Evolutionary conservation across 2,329 filamentous ascomycete genomes (phyloP).

Genomic region (Tricladium varicosporioides): DNA sequence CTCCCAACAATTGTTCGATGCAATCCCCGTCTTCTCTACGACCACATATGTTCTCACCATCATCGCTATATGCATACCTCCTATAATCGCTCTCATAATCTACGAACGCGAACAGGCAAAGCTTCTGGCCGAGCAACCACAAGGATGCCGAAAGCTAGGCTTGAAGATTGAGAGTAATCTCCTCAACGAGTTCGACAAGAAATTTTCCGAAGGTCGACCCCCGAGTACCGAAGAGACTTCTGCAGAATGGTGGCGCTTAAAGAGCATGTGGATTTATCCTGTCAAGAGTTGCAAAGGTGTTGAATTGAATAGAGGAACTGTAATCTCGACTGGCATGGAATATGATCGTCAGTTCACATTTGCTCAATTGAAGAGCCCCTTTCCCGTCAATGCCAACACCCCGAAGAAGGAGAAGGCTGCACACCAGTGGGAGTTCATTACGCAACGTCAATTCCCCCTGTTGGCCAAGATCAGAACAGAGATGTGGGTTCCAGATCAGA

Average conservation of each 20-base stretch:
- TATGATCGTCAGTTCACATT: conserved; percentile 84
- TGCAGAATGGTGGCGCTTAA: conserved; percentile 46
- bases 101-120: conserved; percentile 33
- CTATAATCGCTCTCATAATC: conserved; percentile 32
- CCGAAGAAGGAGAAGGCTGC: conserved; percentile 39
- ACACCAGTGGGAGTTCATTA: conserved; percentile 68
- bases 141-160: conserved; percentile 52
- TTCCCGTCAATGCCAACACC: conserved; percentile 40
- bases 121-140: conserved; percentile 36
- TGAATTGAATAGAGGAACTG: conserved; percentile 63
- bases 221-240: conserved; percentile 36
- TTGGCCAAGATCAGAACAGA: conserved; percentile 69
- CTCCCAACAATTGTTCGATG: conserved; percentile 27
- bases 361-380: conserved; percentile 60
- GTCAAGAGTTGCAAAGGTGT: conserved; percentile 80
- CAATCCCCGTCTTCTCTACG: conserved; percentile 31
- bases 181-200: conserved; percentile 52
- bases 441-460: conserved; percentile 65
- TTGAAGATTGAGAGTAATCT: conserved; percentile 50
- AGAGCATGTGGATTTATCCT: conserved; percentile 77
- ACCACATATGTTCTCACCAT: conserved; percentile 31
- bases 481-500: conserved; percentile 67
- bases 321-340: conserved; percentile 68
- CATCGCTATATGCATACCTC: conserved; percentile 32
- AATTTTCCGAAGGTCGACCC: conserved; percentile 41